phyloP scores from a whole-genome alignment of 495 filamentous ascomycete genomes.

The Penicillium paradoxum region DNA sequence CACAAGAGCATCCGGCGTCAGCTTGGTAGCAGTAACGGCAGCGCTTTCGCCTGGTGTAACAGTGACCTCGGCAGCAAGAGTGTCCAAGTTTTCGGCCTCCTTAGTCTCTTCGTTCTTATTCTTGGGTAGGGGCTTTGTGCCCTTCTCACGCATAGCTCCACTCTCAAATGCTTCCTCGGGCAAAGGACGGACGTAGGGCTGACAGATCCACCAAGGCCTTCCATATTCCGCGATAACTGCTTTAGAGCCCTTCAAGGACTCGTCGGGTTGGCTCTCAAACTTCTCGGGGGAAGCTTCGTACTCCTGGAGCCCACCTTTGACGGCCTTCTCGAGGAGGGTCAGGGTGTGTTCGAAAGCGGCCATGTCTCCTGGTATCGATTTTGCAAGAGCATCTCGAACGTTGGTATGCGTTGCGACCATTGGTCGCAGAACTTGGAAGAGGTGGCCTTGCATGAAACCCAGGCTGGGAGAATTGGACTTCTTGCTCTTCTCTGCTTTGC shows the following conservation, averaged over 20 bases:
- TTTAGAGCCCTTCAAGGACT: constrained; percentile 51
- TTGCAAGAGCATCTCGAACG: constrained; percentile 76
- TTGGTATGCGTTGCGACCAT: constrained; percentile 71
- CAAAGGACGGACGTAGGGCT: constrained; percentile 82
- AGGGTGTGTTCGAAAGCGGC: constrained; percentile 67
- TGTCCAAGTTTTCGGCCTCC: constrained; percentile 8
- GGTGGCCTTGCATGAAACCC: constrained; percentile 79
- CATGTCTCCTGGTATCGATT: constrained; percentile 59
- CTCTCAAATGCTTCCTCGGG: constrained; percentile 84
- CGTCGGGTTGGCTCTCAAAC: constrained; percentile 37
- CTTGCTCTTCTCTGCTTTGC: constrained; percentile 36
- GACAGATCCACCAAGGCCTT: constrained; percentile 87
- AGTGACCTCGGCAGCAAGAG: constrained; percentile 11
- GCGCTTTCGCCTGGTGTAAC: constrained; percentile 11
- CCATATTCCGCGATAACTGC: constrained; percentile 64
- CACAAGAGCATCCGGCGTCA: constrained; percentile 34
- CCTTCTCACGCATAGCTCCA: constrained; percentile 66
- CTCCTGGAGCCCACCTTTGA: constrained; percentile 67
- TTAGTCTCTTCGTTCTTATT: constrained; percentile 17
- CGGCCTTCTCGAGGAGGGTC: constrained; percentile 59
- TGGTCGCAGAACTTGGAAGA: constrained; percentile 85
- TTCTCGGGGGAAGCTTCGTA: constrained; percentile 60
- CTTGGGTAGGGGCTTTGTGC: constrained; percentile 41
- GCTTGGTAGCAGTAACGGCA: constrained; percentile 12
- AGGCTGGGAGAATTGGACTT: constrained; percentile 62